phyloP scores from a whole-genome alignment of 768 basidiomycete species.

The Xerocomellus intermedius region DNA sequence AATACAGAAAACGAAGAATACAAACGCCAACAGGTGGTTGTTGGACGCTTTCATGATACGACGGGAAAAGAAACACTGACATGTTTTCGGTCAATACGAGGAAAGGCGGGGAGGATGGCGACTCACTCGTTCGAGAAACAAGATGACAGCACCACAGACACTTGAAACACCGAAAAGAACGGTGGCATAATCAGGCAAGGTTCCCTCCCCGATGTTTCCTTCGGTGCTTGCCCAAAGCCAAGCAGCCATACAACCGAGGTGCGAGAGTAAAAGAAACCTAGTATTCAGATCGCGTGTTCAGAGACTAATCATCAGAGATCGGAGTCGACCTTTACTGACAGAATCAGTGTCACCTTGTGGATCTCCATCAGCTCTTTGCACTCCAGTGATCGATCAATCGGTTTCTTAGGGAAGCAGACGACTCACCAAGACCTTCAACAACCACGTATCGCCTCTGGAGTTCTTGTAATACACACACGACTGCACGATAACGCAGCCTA shows the following conservation, averaged over 20 bases:
- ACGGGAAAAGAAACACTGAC: conserved; percentile 22
- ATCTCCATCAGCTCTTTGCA: conserved; percentile 1
- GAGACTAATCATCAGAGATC: not conserved
- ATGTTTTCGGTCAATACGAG: not conserved
- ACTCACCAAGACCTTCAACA: conserved; percentile 19
- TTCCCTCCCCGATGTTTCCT: not conserved
- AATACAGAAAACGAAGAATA: conserved; percentile 14
- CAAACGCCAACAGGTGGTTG: conserved; percentile 12
- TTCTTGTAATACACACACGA: conserved; percentile 28
- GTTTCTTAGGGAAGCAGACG: not conserved
- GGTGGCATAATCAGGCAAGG: conserved; percentile 10
- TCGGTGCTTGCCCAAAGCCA: conserved; percentile 22
- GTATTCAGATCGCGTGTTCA: not conserved
- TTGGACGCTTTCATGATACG: conserved; percentile 17
- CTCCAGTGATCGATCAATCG: not conserved
- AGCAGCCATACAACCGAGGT: conserved; percentile 14
- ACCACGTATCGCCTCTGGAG: conserved; percentile 12
- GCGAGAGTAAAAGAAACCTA: conserved; percentile 17
- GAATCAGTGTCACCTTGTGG: conserved; percentile 14
- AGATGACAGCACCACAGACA: conserved; percentile 11
- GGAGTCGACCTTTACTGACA: conserved; percentile 12
- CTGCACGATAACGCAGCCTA: conserved; percentile 27
- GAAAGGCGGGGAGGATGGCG: not conserved
- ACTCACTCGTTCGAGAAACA: conserved; percentile 19
- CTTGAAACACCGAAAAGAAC: conserved; percentile 21